Conservation (phyloP, 306 rosid genomes). For the Citrullus amarus region DNA sequence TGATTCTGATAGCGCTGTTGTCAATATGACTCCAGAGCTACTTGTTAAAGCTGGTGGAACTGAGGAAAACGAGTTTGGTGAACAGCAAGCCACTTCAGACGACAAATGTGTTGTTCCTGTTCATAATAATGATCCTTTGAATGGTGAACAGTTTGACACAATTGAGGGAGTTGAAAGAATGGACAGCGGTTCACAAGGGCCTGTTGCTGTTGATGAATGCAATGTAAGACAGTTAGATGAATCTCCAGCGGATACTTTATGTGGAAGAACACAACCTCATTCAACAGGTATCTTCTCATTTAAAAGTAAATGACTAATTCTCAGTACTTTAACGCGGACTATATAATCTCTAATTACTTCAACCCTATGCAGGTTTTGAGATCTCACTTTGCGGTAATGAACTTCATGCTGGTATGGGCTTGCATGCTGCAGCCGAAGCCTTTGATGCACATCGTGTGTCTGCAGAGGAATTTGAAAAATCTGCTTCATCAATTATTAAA, state of each 20-base stretch:
- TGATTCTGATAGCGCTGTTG: neutral
- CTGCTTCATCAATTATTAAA: slow-evolving; percentile 49
- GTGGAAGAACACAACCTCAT: slow-evolving; percentile 14
- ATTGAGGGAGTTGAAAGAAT: slow-evolving; percentile 1
- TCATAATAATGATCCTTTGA: neutral
- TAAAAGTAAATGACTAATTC: neutral
- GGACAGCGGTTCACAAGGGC: neutral
- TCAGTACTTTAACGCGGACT: neutral
- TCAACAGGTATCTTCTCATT: neutral
- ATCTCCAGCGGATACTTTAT: neutral
- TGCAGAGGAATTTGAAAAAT: slow-evolving; percentile 41
- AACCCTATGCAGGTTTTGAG: slow-evolving; percentile 51
- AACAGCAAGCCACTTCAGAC: neutral
- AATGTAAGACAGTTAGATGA: neutral
- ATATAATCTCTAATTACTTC: neutral
- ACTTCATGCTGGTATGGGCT: slow-evolving; percentile 65
- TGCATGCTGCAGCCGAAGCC: slow-evolving; percentile 56
- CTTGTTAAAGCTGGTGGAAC: neutral
- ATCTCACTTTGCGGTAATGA: slow-evolving; percentile 83
- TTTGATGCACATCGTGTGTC: slow-evolving; percentile 57
- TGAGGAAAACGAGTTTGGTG: slow-evolving; percentile 2
- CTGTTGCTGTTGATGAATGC: neutral
- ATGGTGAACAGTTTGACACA: neutral
- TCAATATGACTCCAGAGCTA: neutral
- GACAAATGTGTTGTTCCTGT: neutral